Base-by-base conservation (phyloP, 495 filamentous ascomycete species). In the Hypoxylon crocopeplum region DNA sequence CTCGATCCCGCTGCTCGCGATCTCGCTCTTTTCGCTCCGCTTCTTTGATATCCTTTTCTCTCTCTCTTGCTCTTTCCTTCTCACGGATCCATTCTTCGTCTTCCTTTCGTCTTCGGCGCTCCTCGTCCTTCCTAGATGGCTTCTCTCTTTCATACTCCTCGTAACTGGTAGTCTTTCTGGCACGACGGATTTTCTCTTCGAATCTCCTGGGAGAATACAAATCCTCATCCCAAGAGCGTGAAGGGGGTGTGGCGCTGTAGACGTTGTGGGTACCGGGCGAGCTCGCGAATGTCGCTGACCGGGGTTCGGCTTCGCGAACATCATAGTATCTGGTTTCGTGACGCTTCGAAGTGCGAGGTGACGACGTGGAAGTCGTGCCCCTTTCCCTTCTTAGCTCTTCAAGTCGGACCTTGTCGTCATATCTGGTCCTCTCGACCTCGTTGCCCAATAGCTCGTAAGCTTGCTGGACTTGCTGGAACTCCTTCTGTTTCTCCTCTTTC, bases 391-490 rank as follows among this genome's bases (percentile, higher is more conserved):
- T 71, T 62, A 76, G 55, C 70, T 89, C 81, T 36, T 75, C 70
- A 33, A 93, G 72, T 65, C 79, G 82, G 32, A 88, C 79, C 68
- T 88, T 82, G 24, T 90, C 84, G 72, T 98, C 92, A 73, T 97
- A 95, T 53, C 83, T 84, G 45, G 77, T 63, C 59, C 91, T 81
- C 55, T 84, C 83, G 2, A 75, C 77, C 21, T 92, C 88, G 69
- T 97, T 89, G 67, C 86, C 91, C 37, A 98, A 83, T 11, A 95
- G 77, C 74, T 98, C 94, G 71, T 95, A 98, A 39, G 94, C 91
- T 59, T 92, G 83, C 72, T 97, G 93, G 25, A 98, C 91, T 72
- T 87, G 87, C 73, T 97, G 91, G 71, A 97, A 98, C 75, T 96
- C 85, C 51, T 90, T 86, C 51, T 86, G 82, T 69, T 92, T 94